A percentile compares a stretch with the other conserved stretches of the same genome.
Evolutionary conservation across 2,329 filamentous ascomycete genomes (phyloP).

Genomic region (Epichloe gansuensis): DNA sequence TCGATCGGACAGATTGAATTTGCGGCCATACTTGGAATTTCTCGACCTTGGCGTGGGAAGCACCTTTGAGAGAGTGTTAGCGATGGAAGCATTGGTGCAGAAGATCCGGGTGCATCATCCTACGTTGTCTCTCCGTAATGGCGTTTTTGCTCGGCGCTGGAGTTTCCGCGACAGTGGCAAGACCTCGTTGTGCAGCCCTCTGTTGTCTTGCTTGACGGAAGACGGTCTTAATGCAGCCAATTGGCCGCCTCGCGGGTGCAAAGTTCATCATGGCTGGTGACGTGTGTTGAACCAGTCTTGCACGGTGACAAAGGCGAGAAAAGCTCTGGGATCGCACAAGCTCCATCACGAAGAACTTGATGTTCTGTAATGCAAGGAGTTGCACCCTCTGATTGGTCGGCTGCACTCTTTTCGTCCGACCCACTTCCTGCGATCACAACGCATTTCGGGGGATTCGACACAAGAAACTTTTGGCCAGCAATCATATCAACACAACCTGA

Average conservation of each 20-base stretch:
- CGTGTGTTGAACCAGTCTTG: constrained; percentile 6
- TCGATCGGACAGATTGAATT: constrained; percentile 38
- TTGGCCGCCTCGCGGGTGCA: constrained; percentile 48
- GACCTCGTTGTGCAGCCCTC: constrained; percentile 28
- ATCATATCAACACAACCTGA: not conserved
- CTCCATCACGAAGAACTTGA: not conserved
- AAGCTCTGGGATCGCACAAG: constrained; percentile 1
- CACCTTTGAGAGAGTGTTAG: constrained; percentile 15
- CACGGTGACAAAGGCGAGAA: not conserved
- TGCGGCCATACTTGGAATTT: constrained; percentile 43
- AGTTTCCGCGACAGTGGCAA: constrained; percentile 28
- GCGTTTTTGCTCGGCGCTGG: constrained; percentile 13
- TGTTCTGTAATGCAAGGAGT: constrained; percentile 7
- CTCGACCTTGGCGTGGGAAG: constrained; percentile 21
- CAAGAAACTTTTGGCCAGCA: constrained; percentile 8
- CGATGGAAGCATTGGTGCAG: not conserved
- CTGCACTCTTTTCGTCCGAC: constrained; percentile 18
- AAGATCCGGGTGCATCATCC: constrained; percentile 10
- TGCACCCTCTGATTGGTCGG: constrained; percentile 24
- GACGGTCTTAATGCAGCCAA: constrained; percentile 56
- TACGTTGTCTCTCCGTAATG: constrained; percentile 24
- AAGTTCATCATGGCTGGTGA: constrained; percentile 42
- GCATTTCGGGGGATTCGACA: not conserved
- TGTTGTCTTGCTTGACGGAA: constrained; percentile 46
- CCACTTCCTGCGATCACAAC: constrained; percentile 6